phyloP scores from a whole-genome alignment of 371 early-diverging fungal species.

The Mortierella sp. region DNA sequence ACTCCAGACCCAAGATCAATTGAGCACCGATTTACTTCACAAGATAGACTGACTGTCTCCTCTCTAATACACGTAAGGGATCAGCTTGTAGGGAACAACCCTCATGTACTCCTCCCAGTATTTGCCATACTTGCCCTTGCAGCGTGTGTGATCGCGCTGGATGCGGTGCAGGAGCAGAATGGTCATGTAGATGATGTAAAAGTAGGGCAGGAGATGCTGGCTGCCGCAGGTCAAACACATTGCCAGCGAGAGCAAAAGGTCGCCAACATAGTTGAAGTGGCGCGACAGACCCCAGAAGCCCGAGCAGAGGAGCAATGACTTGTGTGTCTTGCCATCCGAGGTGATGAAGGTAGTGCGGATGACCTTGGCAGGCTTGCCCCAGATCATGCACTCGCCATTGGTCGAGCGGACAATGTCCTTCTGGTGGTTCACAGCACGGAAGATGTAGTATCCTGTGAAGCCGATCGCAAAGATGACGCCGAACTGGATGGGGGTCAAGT shows the following conservation, averaged over 20 bases:
- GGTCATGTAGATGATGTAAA: conserved; percentile 80
- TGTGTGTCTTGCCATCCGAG: conserved; percentile 76
- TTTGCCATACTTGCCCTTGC: conserved; percentile 79
- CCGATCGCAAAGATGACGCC: conserved; percentile 60
- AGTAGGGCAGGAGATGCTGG: conserved; percentile 71
- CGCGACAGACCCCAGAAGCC: conserved; percentile 86
- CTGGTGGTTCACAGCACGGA: conserved; percentile 84
- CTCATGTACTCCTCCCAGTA: conserved; percentile 78
- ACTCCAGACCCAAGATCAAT: too few species aligned
- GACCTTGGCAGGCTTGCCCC: conserved; percentile 80
- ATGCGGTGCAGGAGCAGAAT: conserved; percentile 73
- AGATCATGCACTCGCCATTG: conserved; percentile 78
- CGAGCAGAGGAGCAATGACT: conserved; percentile 70
- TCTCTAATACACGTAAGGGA: conserved; percentile 56
- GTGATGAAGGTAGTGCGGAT: conserved; percentile 77
- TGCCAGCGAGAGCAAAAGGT: conserved; percentile 71
- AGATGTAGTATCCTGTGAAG: conserved; percentile 78
- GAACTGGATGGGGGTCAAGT: conserved; percentile 64
- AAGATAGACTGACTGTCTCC: too few species aligned
- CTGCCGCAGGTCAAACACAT: conserved; percentile 77
- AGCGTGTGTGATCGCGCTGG: conserved; percentile 72
- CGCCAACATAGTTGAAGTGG: conserved; percentile 88
- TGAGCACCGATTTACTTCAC: too few species aligned
- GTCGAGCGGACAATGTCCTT: conserved; percentile 77
- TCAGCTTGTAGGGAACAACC: conserved; percentile 70